Percentiles rank a stretch among this genome's conserved stretches.
phyloP scores from a whole-genome alignment of 2,329 filamentous ascomycete species.

The Exophiala aquamarina region DNA sequence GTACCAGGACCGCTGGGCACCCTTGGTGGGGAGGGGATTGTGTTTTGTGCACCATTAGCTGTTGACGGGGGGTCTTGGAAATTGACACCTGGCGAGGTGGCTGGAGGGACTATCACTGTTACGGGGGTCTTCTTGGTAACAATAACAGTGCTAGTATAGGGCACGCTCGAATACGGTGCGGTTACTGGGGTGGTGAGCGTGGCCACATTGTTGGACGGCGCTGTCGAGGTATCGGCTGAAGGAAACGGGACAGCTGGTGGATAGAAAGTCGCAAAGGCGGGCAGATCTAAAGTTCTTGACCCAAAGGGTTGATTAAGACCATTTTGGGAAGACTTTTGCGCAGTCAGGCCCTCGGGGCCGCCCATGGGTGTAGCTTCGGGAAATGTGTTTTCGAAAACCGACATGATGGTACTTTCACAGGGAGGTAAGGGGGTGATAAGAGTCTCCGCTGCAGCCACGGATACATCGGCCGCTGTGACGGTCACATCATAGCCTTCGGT shows the following conservation, averaged over 20 bases:
- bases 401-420: constrained; percentile 21
- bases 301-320: no score
- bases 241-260: no score
- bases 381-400: constrained; percentile 2
- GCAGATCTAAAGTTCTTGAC: no score
- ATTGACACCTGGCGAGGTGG: constrained; percentile 17
- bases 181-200: constrained; percentile 1
- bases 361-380: no score
- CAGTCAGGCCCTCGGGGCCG: no score
- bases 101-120: constrained; percentile 13
- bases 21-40: no score
- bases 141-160: constrained; percentile 27
- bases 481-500: constrained; percentile 24
- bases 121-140: constrained; percentile 31
- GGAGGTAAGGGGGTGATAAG: constrained; percentile 24
- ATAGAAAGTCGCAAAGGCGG: no score
- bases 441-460: constrained; percentile 16
- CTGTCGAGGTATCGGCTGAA: background rate
- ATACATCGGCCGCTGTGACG: constrained; percentile 22
- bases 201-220: background rate
- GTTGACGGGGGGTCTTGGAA: constrained; percentile 5
- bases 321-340: no score
- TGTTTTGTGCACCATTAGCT: constrained; percentile 6
- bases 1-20: no score
- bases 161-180: constrained; percentile 17